Base-by-base conservation (phyloP, 495 filamentous ascomycete species). In the Aspergillus nidulans region DNA sequence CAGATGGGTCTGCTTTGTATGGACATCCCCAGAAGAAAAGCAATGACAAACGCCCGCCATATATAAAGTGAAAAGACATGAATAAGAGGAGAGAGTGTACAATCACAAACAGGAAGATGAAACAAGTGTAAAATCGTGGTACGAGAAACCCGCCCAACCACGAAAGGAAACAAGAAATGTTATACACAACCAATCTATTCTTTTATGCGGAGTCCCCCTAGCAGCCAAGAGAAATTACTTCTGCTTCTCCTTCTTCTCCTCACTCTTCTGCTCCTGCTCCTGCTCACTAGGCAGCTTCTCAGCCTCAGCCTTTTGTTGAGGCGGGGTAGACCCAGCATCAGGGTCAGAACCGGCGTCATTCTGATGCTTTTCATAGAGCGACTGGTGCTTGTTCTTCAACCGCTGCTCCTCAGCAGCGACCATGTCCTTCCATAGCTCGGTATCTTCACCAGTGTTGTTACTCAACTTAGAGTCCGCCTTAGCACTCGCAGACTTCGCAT, bases 381-480 rank as follows among this genome's bases (percentile, higher is more conserved):
- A 61, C 59, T 76, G 65, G 67, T 85, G 82, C 65, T 82, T 80
- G 25, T 74, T 75, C 26, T 75, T 81, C 38, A 89, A 63, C 26
- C 85, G 76, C 63, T 78, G 74, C 79, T 91, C 88, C 77, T 91
- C 88, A 41, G 86, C 78, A 54, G 77, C 86, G 54, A 91, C 87
- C 87, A 90, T 91, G 60, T 90, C 88, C 75, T 85, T 88, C 92
- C 92, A 97, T 58, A 95, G 76, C 70, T 96, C 89, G 69, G 91
- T 86, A 85, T 68, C 69, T 49, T 30, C 34, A 4, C 7, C 36
- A 21, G 16, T 30, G 32, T 32, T 85, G 83, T 32, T 85, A 79
- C 81, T 88, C 88, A 32, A n/a, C 47, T 23, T 36, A 8, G 47
- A 25, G 1, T 38, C 47, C 19, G 19, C 47, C 18, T 34, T 28